A percentile compares a stretch with the other conserved stretches of the same genome.
phyloP scores from a whole-genome alignment of 345 rosid genomes.

The Lepidium didymum region DNA sequence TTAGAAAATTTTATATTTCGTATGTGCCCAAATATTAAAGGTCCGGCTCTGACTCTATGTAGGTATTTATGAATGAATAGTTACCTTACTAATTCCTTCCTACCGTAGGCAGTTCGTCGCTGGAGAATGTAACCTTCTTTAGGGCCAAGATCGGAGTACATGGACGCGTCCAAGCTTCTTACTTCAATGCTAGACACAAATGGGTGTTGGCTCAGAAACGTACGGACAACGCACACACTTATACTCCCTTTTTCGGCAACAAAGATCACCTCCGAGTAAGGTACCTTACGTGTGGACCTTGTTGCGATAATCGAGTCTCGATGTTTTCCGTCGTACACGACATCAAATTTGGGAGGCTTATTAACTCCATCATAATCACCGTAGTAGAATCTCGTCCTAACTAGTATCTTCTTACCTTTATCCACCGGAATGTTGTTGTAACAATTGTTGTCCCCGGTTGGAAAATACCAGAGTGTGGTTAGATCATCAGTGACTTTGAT shows the following conservation, averaged over 20 bases:
- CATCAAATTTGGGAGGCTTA: conserved; percentile 12
- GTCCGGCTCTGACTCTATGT: too few species aligned
- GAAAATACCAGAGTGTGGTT: conserved; percentile 18
- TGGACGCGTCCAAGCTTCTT: conserved; percentile 8
- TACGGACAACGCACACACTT: conserved; percentile 11
- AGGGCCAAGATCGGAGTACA: conserved; percentile 19
- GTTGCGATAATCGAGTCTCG: not conserved
- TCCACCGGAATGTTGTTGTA: conserved; percentile 15
- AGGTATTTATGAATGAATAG: too few species aligned
- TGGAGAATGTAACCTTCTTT: conserved; percentile 14
- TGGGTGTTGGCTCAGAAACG: not conserved
- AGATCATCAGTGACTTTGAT: not conserved
- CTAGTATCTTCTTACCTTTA: conserved; percentile 16
- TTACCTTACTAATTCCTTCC: conserved; percentile 15
- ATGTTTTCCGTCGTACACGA: conserved; percentile 18
- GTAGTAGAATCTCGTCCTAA: conserved; percentile 20
- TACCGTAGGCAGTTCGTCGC: conserved; percentile 8
- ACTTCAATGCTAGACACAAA: conserved; percentile 25
- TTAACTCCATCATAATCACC: not conserved
- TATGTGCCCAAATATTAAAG: too few species aligned
- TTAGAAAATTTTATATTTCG: too few species aligned
- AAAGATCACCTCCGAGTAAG: conserved; percentile 7
- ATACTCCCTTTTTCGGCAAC: not conserved
- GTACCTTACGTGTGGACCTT: not conserved
- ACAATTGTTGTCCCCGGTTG: conserved; percentile 17